Percentiles rank a stretch among this genome's conserved stretches.
These are phyloP conservation scores for Tubosaeta sp. DNA, from an alignment of 768 basidiomycete species.

Conservation along the genomic window DNA sequence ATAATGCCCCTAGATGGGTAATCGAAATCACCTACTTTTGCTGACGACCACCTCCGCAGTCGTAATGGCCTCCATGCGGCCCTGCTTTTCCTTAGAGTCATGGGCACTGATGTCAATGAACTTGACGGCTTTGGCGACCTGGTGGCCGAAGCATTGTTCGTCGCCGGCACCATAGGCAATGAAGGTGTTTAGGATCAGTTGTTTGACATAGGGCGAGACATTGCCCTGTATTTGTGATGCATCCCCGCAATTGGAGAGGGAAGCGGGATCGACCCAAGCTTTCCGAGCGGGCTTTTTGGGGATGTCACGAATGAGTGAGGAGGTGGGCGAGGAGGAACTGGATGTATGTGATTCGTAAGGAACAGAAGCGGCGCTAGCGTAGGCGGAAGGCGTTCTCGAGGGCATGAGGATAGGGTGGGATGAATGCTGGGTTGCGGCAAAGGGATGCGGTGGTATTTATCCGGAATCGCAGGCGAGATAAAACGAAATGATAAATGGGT, in stretches of 20 bases:
- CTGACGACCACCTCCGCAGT: constrained; percentile 59
- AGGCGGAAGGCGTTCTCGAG: constrained; percentile 24
- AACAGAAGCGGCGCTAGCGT: constrained; percentile 26
- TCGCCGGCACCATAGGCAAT: constrained; percentile 68
- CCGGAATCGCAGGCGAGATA: constrained; percentile 9
- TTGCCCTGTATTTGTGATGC: constrained; percentile 58
- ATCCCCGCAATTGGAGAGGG: constrained; percentile 56
- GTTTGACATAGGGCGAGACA: constrained; percentile 58
- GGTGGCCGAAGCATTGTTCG: constrained; percentile 56
- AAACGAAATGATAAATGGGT: constrained; percentile 11
- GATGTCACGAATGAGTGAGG: constrained; percentile 25
- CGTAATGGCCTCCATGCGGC: constrained; percentile 55
- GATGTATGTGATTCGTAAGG: constrained; percentile 24
- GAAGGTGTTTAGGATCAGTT: constrained; percentile 63
- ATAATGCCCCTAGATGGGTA: neutral
- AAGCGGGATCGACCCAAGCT: constrained; percentile 63
- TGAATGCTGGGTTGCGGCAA: constrained; percentile 1
- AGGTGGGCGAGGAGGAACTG: constrained; percentile 16
- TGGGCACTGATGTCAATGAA: constrained; percentile 58
- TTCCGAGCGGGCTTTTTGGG: constrained; percentile 26
- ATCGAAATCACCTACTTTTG: constrained; percentile 43
- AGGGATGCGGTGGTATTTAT: constrained; percentile 27
- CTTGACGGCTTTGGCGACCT: constrained; percentile 54
- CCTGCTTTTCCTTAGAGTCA: constrained; percentile 42
- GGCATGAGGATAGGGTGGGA: constrained; percentile 19